Evolutionary conservation across 148 eudicot species (phyloP).

Genomic region (Drosera capensis): DNA sequence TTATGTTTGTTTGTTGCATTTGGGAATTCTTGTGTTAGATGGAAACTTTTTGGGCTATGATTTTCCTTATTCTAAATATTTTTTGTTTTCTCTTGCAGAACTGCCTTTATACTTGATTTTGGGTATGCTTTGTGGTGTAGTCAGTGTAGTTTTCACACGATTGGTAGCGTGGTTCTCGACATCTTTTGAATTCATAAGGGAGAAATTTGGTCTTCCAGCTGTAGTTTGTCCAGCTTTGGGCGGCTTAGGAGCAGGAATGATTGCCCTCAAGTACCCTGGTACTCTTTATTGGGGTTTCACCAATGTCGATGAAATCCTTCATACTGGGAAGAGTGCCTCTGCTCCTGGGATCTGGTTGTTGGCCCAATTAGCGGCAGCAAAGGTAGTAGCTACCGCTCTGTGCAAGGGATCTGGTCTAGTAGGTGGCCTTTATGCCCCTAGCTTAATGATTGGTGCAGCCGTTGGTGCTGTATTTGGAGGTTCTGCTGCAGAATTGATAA

Average conservation of each 20-base stretch:
- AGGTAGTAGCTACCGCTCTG: conserved; percentile 85
- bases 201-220: conserved; percentile 58
- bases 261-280: conserved; percentile 92
- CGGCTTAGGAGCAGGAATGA: conserved; percentile 89
- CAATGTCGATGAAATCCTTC: conserved; percentile 90
- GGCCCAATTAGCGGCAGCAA: conserved; percentile 86
- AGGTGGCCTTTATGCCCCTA: conserved; percentile 94
- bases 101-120: conserved; percentile 82
- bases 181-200: conserved; percentile 64
- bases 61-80: conserved; percentile 7
- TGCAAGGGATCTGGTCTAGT: conserved; percentile 96
- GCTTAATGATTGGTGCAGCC: conserved; percentile 98
- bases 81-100: conserved; percentile 36
- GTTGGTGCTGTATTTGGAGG: conserved; percentile 98
- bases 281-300: conserved; percentile 91
- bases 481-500: conserved; percentile 62
- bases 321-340: conserved; percentile 79
- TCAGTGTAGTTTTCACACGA: conserved; percentile 68
- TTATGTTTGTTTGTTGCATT: neutral
- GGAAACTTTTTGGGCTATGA: conserved; percentile 1
- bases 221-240: conserved; percentile 91
- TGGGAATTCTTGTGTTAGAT: conserved; percentile 1
- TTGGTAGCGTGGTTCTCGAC: conserved; percentile 60
- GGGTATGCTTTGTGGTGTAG: conserved; percentile 96
- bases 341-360: conserved; percentile 93